Evolutionary conservation across 202 grass and related monocot genomes (phyloP).

Genomic region (Eragrostis tef): DNA sequence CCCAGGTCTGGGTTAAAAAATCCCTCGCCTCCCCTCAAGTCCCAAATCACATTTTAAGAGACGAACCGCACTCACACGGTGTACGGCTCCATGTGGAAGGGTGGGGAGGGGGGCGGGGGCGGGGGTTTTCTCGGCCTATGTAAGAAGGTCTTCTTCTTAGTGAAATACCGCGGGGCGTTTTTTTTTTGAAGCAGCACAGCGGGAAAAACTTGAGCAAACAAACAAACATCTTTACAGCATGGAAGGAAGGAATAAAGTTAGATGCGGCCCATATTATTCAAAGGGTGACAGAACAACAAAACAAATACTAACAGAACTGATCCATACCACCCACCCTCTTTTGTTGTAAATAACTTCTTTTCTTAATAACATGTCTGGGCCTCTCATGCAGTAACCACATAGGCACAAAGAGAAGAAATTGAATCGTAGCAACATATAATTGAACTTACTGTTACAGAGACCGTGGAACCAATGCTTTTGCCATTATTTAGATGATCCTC

Average conservation of each 20-base stretch:
- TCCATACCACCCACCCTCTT: not conserved
- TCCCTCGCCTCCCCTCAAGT: no score
- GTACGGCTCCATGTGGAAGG: no score
- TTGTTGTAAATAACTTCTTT: not conserved
- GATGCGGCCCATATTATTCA: not conserved
- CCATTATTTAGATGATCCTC: constrained; percentile 7
- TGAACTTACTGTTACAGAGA: constrained; percentile 32
- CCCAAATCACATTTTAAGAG: no score
- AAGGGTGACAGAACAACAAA: not conserved
- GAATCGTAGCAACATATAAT: not conserved
- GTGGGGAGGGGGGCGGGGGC: no score
- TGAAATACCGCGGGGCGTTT: no score
- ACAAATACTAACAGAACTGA: not conserved
- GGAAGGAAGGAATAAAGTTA: not conserved
- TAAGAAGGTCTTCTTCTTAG: no score
- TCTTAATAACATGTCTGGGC: not conserved
- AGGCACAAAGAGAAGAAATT: not conserved
- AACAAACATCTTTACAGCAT: not conserved
- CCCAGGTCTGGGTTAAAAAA: no score
- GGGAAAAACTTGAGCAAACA: no score
- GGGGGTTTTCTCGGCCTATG: no score
- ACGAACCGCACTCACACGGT: no score
- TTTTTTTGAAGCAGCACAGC: no score
- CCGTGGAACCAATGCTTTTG: constrained; percentile 1
- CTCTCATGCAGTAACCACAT: no score